Base-by-base conservation (phyloP, 1,284 basidiomycete genomes). In the Moesziomyces globuligerus region DNA sequence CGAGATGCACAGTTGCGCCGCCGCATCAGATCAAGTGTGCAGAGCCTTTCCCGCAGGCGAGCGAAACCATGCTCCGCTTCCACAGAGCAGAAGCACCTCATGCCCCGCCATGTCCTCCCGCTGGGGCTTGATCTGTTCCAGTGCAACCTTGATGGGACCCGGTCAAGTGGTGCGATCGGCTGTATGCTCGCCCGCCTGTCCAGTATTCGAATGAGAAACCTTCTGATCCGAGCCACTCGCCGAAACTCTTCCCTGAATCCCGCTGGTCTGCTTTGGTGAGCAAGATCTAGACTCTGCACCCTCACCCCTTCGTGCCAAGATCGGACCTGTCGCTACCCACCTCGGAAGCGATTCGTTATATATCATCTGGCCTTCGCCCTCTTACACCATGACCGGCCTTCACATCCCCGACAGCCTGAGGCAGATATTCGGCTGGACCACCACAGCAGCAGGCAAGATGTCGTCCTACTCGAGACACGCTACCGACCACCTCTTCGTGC, bases 401-500 rank as follows among this genome's bases (percentile, higher is more conserved):
- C 43, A 39, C 23, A 13, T 64, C 5, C 52, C 48, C 17, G 28
- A 50, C 11, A 26, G 43, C 4, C 15, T 65, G 2, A 47, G 25
- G 18, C 42, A 55, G 3, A 26, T 54, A 8, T 41, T 58, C n/a
- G 39, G 24, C 32, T 48, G 50, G 51, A 24, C 36, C 8, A 24
- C 50, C 10, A 34, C 45, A n/a, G 34, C 42, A 28, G 43, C 37
- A 4, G 18, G 24, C 45, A 52, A 39, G 17, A 66, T 66, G 56
- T 49, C 56, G 36, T 34, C 55, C 9, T 55, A 58, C 20, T 40
- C 51, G 4, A 43, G 5, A 9, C 57, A 67, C 34, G 49, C 64
- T 17, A 60, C 56, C 17, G 57, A 55, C 37, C 56, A 60, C 21
- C 65, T 68, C 42, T 68, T 68, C 43, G 50, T 54, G 0, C 65